Percentiles rank a stretch among this genome's conserved stretches.
phyloP scores from a whole-genome alignment of 164 flowering plant species.

The Berberis vulgaris region DNA sequence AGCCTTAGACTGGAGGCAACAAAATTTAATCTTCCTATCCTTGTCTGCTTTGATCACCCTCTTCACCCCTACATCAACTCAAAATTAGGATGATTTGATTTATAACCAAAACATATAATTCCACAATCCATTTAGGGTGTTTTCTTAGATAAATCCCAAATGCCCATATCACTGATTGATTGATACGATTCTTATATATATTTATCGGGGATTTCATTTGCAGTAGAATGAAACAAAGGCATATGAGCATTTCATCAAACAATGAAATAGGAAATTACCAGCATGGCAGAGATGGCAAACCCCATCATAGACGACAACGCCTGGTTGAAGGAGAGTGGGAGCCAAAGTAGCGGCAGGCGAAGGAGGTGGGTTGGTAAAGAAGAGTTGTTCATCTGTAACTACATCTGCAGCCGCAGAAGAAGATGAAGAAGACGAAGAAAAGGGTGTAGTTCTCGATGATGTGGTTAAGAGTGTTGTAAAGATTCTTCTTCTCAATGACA shows the following conservation, averaged over 20 bases:
- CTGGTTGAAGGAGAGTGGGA: slow-evolving; percentile 63
- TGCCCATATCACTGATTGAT: background rate
- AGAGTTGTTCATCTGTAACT: slow-evolving; percentile 15
- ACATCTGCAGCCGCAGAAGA: slow-evolving; percentile 17
- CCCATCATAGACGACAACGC: slow-evolving; percentile 82
- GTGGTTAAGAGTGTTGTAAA: background rate
- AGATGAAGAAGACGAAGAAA: slow-evolving; percentile 1
- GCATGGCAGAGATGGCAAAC: slow-evolving; percentile 88
- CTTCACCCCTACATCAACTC: slow-evolving; percentile 54
- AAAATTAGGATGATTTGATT: background rate
- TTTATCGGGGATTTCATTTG: no score
- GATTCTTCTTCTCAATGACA: background rate
- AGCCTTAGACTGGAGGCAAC: slow-evolving; percentile 80
- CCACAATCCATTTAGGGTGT: background rate
- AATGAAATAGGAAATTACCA: slow-evolving; percentile 26
- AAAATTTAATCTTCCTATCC: slow-evolving; percentile 72
- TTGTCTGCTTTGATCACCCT: slow-evolving; percentile 77
- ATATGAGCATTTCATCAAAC: background rate
- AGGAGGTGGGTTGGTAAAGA: slow-evolving; percentile 11
- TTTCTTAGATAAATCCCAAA: background rate
- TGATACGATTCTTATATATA: no score
- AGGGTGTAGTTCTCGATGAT: background rate
- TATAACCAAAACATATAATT: background rate
- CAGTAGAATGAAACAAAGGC: background rate
- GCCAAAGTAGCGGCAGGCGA: slow-evolving; percentile 10